phyloP scores from a whole-genome alignment of 2,329 filamentous ascomycete species.

The Juglanconis juglandina region DNA sequence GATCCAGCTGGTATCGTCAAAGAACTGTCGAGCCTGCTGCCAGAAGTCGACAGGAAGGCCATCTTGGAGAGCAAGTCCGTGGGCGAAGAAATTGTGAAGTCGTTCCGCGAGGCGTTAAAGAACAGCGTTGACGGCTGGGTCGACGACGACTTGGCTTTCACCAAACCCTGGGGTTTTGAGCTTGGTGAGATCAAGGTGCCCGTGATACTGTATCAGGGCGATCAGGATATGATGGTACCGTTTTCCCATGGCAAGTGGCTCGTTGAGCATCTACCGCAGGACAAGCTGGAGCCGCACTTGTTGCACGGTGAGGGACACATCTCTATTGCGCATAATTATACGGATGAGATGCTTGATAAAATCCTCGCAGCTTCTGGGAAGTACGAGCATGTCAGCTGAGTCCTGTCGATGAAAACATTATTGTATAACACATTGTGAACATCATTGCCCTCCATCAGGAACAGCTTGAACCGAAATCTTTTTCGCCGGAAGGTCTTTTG shows the following conservation, averaged over 20 bases:
- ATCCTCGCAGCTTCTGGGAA: slow-evolving; percentile 1
- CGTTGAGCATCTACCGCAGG: slow-evolving; percentile 20
- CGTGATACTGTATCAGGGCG: slow-evolving; percentile 24
- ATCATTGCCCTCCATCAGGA: too few species aligned
- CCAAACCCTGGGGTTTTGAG: slow-evolving; percentile 24
- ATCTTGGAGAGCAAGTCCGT: slow-evolving; percentile 2
- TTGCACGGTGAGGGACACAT: slow-evolving; percentile 23
- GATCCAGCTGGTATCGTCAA: slow-evolving; percentile 3
- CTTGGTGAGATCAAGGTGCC: slow-evolving; percentile 23
- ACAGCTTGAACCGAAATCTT: too few species aligned
- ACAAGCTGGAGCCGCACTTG: slow-evolving; percentile 19
- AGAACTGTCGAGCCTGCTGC: slow-evolving; percentile 3
- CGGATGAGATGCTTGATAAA: slow-evolving; percentile 12
- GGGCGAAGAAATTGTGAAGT: slow-evolving; percentile 1
- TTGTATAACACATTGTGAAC: too few species aligned
- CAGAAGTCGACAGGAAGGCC: slow-evolving; percentile 10
- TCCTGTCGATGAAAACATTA: too few species aligned
- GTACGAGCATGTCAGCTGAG: neutral
- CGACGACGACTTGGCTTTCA: slow-evolving; percentile 24
- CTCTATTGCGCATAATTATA: neutral
- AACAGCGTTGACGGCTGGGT: slow-evolving; percentile 23
- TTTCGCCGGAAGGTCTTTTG: too few species aligned
- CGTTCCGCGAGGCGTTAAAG: slow-evolving; percentile 18
- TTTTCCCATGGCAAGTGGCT: slow-evolving; percentile 24
- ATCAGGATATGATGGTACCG: slow-evolving; percentile 24